Percentiles rank a stretch among this genome's conserved stretches.
Conservation (phyloP, 1,284 basidiomycete genomes). For the Austroboletus niveus region DNA sequence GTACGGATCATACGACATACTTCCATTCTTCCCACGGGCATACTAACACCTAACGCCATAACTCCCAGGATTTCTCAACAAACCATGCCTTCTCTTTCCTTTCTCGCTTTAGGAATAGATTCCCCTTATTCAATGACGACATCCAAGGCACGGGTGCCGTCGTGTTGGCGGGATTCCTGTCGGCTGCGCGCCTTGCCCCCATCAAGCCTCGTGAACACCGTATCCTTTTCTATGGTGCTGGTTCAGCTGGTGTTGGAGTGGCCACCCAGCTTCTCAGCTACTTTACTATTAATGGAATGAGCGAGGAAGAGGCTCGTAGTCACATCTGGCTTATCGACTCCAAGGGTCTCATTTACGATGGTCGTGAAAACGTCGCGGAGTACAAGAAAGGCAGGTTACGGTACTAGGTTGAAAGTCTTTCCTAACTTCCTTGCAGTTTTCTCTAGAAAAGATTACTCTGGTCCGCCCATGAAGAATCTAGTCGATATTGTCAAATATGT, state of each 20-base stretch:
- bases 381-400: slow-evolving; percentile 73
- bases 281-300: slow-evolving; percentile 79
- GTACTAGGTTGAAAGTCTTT: neutral
- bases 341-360: slow-evolving; percentile 77
- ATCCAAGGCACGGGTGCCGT: slow-evolving; percentile 90
- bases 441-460: slow-evolving; percentile 76
- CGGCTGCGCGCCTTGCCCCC: slow-evolving; percentile 79
- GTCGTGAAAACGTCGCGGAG: slow-evolving; percentile 63
- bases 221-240: slow-evolving; percentile 90
- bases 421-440: slow-evolving; percentile 53
- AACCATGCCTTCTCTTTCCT: slow-evolving; percentile 87
- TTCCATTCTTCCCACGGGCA: neutral
- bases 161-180: slow-evolving; percentile 87
- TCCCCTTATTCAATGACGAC: slow-evolving; percentile 90
- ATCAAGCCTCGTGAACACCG: slow-evolving; percentile 73
- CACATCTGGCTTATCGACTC: slow-evolving; percentile 87
- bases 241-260: slow-evolving; percentile 88
- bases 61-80: slow-evolving; percentile 73
- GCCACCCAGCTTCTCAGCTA: slow-evolving; percentile 87
- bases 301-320: slow-evolving; percentile 73
- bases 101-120: slow-evolving; percentile 67
- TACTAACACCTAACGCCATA: slow-evolving; percentile 1
- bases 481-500: slow-evolving; percentile 84
- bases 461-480: slow-evolving; percentile 73
- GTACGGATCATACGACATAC: slow-evolving; percentile 30